phyloP scores from a whole-genome alignment of 257 asterid genomes.

The Handroanthus guayacan region DNA sequence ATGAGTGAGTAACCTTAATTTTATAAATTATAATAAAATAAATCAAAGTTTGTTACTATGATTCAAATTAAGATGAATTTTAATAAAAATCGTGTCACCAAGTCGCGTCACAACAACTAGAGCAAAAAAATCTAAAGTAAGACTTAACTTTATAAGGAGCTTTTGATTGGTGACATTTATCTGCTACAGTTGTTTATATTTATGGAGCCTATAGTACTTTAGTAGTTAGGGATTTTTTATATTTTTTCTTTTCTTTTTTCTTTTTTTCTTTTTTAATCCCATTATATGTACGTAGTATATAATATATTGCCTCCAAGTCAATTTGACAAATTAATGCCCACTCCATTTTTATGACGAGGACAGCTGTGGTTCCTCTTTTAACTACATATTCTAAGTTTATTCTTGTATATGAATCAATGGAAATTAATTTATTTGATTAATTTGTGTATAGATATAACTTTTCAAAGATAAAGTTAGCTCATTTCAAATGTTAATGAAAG shows the following conservation, averaged over 20 bases:
- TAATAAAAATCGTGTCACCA: no score
- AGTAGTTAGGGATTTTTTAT: not conserved
- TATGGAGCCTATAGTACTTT: not conserved
- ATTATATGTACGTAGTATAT: not conserved
- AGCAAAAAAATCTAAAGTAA: no score
- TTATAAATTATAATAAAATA: no score
- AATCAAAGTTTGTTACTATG: no score
- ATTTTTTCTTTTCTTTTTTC: not conserved
- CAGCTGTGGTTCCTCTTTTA: slow-evolving; percentile 1
- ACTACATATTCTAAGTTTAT: not conserved
- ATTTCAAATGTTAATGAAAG: not conserved
- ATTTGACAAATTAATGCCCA: slow-evolving; percentile 18
- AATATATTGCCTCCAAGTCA: not conserved
- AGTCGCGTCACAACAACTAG: no score
- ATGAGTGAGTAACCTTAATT: no score
- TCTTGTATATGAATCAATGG: not conserved
- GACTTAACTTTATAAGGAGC: not conserved
- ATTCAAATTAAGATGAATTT: no score
- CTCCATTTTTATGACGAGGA: slow-evolving; percentile 6
- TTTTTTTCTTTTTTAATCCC: not conserved
- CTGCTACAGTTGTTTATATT: slow-evolving; percentile 20
- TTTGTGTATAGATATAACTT: no score
- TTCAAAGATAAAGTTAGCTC: no score
- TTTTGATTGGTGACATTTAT: slow-evolving; percentile 33
- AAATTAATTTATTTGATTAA: not conserved